Percentiles rank a stretch among this genome's conserved stretches.
Evolutionary conservation across 148 eudicot genomes (phyloP).

Genomic region (Salicornia ramosissima): DNA sequence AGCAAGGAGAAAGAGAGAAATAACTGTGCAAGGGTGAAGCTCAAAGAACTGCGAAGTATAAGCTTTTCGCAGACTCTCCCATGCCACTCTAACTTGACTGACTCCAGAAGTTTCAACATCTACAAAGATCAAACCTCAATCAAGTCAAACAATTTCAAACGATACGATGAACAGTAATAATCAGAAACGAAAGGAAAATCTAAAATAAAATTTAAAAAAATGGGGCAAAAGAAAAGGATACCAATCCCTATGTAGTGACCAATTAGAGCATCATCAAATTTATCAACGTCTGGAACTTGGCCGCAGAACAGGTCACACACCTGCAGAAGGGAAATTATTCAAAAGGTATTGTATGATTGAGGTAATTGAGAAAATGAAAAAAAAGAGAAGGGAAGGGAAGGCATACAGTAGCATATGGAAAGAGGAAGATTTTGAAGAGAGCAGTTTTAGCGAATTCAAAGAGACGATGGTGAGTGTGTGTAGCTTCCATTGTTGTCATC

Average conservation of each 20-base stretch:
- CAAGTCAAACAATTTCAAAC: neutral
- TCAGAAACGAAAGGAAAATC: neutral
- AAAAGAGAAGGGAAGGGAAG: neutral
- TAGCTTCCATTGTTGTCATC: slow-evolving; percentile 20
- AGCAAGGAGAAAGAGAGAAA: neutral
- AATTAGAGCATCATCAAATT: slow-evolving; percentile 80
- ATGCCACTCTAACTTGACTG: slow-evolving; percentile 59
- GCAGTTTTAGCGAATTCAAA: slow-evolving; percentile 77
- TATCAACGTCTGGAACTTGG: slow-evolving; percentile 59
- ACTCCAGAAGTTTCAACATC: slow-evolving; percentile 76
- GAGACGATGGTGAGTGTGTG: slow-evolving; percentile 49
- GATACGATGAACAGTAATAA: too few species aligned
- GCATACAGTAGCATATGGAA: slow-evolving; percentile 73
- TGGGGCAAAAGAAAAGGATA: slow-evolving; percentile 17
- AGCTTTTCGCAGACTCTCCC: slow-evolving; percentile 81
- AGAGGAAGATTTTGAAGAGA: slow-evolving; percentile 73
- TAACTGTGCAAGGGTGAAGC: slow-evolving; percentile 81
- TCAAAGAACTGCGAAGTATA: slow-evolving; percentile 70
- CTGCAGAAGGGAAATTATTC: slow-evolving; percentile 22
- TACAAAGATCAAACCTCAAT: slow-evolving; percentile 14
- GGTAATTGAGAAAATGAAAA: neutral
- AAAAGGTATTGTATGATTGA: neutral
- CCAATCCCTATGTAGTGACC: slow-evolving; percentile 88
- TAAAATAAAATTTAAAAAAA: neutral
- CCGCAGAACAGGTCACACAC: slow-evolving; percentile 83